A percentile compares a stretch with the other conserved stretches of the same genome.
Conservation (phyloP, 306 rosid species). For the Cucumis sativus region Cucumber_9930_V3 NC_026660.2:24711501-24712000, state of each 20-base stretch:
- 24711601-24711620: conserved; percentile 36
- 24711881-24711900: conserved; percentile 36
- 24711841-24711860: conserved; percentile 48
- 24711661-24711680: conserved; percentile 33
- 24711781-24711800: conserved; percentile 42
- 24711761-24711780: conserved; percentile 47
- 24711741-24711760: conserved; percentile 34
- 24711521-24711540: conserved; percentile 50
- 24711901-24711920: conserved; percentile 25
- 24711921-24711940: conserved; percentile 32
- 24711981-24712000: conserved; percentile 80
- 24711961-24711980: conserved; percentile 34
- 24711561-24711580: conserved; percentile 57
- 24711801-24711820: conserved; percentile 34
- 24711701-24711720: conserved; percentile 39
- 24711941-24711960: conserved; percentile 44
- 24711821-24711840: conserved; percentile 31
- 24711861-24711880: conserved; percentile 31
- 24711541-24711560: conserved; percentile 58
- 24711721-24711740: conserved; percentile 27
- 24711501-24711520: conserved; percentile 32
- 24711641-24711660: conserved; percentile 43
- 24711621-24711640: conserved; percentile 54
- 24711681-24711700: conserved; percentile 35
- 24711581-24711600: conserved; percentile 20